A percentile compares a stretch with the other conserved stretches of the same genome.
These are phyloP conservation scores for Ambrosiella cleistominuta DNA, from an alignment of 2,329 filamentous ascomycete species.

Conservation along the genomic window DNA sequence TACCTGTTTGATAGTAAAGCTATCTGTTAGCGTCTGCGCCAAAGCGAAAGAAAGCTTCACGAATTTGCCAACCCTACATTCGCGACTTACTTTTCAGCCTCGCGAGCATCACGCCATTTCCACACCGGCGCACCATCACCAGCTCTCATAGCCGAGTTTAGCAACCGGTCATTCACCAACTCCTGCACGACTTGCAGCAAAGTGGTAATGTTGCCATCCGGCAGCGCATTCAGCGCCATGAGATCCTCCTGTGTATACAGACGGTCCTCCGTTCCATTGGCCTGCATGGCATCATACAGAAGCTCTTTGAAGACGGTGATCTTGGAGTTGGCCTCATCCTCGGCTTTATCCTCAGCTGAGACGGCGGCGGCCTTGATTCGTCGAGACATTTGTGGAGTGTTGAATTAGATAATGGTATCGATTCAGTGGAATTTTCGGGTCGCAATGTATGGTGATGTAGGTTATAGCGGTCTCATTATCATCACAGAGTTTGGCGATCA, in stretches of 20 bases:
- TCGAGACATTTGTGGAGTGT: constrained; percentile 9
- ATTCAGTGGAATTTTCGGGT: background rate
- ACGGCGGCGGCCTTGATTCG: constrained; percentile 1
- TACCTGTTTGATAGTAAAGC: constrained; percentile 26
- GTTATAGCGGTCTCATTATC: too few species aligned
- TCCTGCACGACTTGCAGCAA: constrained; percentile 39
- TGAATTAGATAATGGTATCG: background rate
- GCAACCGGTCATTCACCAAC: constrained; percentile 42
- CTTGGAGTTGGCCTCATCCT: constrained; percentile 21
- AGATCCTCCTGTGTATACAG: constrained; percentile 43
- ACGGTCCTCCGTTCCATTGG: constrained; percentile 28
- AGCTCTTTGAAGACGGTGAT: constrained; percentile 35
- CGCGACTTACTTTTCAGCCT: constrained; percentile 40
- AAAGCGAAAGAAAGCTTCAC: background rate
- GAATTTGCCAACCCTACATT: background rate
- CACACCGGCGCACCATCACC: constrained; percentile 31
- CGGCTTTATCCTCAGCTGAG: constrained; percentile 6
- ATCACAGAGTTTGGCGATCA: too few species aligned
- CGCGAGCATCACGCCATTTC: constrained; percentile 40
- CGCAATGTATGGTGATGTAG: background rate
- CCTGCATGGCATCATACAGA: constrained; percentile 38
- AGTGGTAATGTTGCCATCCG: constrained; percentile 35
- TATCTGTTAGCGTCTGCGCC: background rate
- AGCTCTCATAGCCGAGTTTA: constrained; percentile 29
- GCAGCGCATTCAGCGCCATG: constrained; percentile 37